phyloP scores from a whole-genome alignment of 2,329 filamentous ascomycete genomes.

The Fusarium sp. region DNA sequence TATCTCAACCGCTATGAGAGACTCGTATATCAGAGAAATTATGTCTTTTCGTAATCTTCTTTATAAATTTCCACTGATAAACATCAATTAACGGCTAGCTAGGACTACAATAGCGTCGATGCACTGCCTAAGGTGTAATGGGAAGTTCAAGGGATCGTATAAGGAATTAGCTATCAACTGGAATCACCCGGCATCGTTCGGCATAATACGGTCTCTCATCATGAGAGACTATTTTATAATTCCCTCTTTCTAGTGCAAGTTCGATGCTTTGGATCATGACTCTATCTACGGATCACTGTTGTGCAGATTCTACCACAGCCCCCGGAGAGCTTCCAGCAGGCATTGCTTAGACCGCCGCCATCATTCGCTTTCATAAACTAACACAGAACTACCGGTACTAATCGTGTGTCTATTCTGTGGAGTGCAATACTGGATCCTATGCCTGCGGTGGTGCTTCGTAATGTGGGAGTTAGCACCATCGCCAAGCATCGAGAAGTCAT shows the following conservation, averaged over 20 bases:
- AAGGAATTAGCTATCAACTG: too few species aligned
- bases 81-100: too few species aligned
- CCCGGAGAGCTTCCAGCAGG: slow-evolving; percentile 33
- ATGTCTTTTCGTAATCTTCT: slow-evolving; percentile 2
- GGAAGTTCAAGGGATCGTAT: too few species aligned
- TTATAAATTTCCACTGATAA: too few species aligned
- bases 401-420: slow-evolving; percentile 22
- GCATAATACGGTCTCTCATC: too few species aligned
- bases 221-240: too few species aligned
- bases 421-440: slow-evolving; percentile 31
- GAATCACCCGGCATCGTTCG: too few species aligned
- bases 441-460: slow-evolving; percentile 27
- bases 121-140: too few species aligned
- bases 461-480: slow-evolving; percentile 14
- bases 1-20: slow-evolving; percentile 33
- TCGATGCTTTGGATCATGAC: too few species aligned
- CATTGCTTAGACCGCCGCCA: slow-evolving; percentile 40
- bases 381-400: slow-evolving; percentile 14
- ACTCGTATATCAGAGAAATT: slow-evolving; percentile 34
- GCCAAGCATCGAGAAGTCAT: slow-evolving; percentile 28
- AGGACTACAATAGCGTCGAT: too few species aligned
- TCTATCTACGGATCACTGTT: neutral
- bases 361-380: slow-evolving; percentile 21
- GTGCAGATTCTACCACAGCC: slow-evolving; percentile 5
- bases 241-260: too few species aligned